Evolutionary conservation across 2,329 filamentous ascomycete genomes (phyloP).

Genomic region (Blastomyces parvus): DNA sequence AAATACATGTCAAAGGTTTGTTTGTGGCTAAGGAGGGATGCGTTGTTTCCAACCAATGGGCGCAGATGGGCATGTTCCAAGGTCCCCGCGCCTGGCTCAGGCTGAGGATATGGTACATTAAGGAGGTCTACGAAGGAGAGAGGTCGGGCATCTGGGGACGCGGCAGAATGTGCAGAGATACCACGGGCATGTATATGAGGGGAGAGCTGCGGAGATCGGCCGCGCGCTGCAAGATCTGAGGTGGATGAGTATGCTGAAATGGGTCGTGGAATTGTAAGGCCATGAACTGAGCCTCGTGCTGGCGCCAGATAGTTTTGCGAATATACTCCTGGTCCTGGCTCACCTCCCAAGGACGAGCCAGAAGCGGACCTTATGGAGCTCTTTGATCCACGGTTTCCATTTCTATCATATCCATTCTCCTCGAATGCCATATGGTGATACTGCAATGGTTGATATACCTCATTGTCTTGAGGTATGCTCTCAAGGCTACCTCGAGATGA

Average conservation of each 20-base stretch:
- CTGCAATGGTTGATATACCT: slow-evolving; percentile 40
- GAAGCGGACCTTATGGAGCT: slow-evolving; percentile 22
- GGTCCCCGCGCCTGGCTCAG: slow-evolving; percentile 52
- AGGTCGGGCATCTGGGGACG: slow-evolving; percentile 50
- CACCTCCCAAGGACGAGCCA: slow-evolving; percentile 37
- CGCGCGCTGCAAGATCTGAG: slow-evolving; percentile 58
- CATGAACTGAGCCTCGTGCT: slow-evolving; percentile 41
- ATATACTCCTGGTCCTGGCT: slow-evolving; percentile 29
- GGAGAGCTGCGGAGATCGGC: slow-evolving; percentile 48
- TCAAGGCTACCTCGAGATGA: slow-evolving; percentile 32
- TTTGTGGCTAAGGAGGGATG: slow-evolving; percentile 78
- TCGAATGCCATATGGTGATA: slow-evolving; percentile 44
- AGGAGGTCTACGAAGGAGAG: slow-evolving; percentile 54
- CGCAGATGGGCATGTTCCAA: slow-evolving; percentile 77
- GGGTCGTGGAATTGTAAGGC: slow-evolving; percentile 56
- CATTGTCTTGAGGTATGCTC: slow-evolving; percentile 23
- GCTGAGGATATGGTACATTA: slow-evolving; percentile 69
- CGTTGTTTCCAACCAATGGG: slow-evolving; percentile 73
- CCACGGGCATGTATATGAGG: slow-evolving; percentile 40
- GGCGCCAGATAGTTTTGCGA: slow-evolving; percentile 57
- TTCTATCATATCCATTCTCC: slow-evolving; percentile 21
- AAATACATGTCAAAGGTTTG: slow-evolving; percentile 98
- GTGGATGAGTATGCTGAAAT: slow-evolving; percentile 65
- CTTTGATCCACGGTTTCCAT: slow-evolving; percentile 21
- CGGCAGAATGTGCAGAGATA: slow-evolving; percentile 40